These are phyloP conservation scores for Neopestalotiopsis clavispora DNA, from an alignment of 2,329 filamentous ascomycete species.

Conservation along the genomic window DNA sequence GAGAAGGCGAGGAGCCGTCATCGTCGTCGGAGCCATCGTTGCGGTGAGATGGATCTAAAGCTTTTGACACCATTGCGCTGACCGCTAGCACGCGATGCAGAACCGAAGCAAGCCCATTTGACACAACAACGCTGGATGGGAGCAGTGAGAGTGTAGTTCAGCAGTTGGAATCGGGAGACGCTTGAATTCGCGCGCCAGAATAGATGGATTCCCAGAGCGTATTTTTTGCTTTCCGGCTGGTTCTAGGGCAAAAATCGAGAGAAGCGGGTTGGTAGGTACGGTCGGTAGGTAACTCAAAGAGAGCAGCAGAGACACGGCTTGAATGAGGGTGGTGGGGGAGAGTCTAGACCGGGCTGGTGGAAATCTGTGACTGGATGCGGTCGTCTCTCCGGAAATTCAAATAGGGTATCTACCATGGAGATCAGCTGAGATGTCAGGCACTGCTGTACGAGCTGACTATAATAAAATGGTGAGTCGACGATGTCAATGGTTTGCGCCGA, in stretches of 20 bases:
- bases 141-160: not conserved
- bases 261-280: not conserved
- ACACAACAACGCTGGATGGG: not conserved
- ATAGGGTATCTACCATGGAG: not conserved
- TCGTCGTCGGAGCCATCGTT: conserved; percentile 6
- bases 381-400: not conserved
- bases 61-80: conserved; percentile 12
- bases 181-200: conserved; percentile 3
- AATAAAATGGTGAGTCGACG: not conserved
- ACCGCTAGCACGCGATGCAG: conserved; percentile 10
- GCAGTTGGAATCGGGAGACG: not conserved
- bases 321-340: conserved; percentile 9
- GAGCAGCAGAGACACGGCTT: not conserved
- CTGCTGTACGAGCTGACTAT: too few species aligned
- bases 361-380: not conserved
- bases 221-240: not conserved
- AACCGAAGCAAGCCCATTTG: conserved; percentile 14
- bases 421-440: conserved; percentile 1
- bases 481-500: not conserved
- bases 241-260: not conserved
- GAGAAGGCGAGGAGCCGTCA: not conserved
- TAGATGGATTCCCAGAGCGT: not conserved
- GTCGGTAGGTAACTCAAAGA: not conserved
- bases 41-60: not conserved
- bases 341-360: conserved; percentile 9